Evolutionary conservation across 495 filamentous ascomycete species (phyloP), one percentile per base, ranked within the genome.

Genomic region (Penicillium alfredii): DNA sequence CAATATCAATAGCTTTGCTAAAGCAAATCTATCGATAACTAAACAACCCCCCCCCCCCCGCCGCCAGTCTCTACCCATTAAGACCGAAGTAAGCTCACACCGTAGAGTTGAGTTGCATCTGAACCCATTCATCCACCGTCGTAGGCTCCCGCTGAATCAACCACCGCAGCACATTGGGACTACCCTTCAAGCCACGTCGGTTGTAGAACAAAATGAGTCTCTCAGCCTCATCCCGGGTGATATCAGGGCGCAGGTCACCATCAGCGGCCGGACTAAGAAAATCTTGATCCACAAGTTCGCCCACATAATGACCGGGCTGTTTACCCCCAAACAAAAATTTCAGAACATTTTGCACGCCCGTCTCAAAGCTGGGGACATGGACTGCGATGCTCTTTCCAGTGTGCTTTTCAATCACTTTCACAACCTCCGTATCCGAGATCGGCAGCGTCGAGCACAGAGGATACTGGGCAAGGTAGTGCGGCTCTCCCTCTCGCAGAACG

Each of bases 171-270:
- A 63, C 58, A 39, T 52, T 62, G 27, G 56, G 36, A 38, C 43
- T 64, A 13, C 58, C 62, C n/a, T 47, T 40, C 21, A 64, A 33
- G 4, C 56, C 60, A 9, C 51, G 26, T 1, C 42, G 31, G 25
- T 59, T 53, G 26, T 63, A 64, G 23, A 47, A 64, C 25, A 63
- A 31, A 6, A 64, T 19, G 37, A 63, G 30, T 16, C 56, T 32
- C 45, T 62, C 39, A 4, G 44, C 33, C 6, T 14, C 37, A 44
- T 66, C 61, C 9, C 50, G 15, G 22, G 16, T 18, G 37, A 30
- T 12, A 30, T 43, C 24, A 17, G 30, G 11, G 24, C 40, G 42
- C 3, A 45, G 12, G 11, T 41, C 42, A 3, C 30, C 35, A 17
- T 41, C 19, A 7, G 14, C 27, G 12, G 27, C 38, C 12, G 9